Evolutionary conservation across 441 rosid genomes (phyloP).

Genomic region (Bocquillonia castaneifolia): DNA sequence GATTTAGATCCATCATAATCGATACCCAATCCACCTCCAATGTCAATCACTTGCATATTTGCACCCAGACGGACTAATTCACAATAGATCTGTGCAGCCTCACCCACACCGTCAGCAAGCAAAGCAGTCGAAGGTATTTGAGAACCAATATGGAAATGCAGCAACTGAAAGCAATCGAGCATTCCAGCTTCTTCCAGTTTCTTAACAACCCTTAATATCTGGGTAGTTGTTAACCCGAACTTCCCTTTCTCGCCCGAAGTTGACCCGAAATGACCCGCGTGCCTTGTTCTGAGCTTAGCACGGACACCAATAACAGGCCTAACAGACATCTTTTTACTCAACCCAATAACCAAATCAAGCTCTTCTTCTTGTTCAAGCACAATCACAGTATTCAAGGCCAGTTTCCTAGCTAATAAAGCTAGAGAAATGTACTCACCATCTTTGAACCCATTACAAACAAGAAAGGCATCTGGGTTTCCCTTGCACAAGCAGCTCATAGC

Average conservation of each 20-base stretch:
- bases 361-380: constrained; percentile 93
- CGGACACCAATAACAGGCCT: constrained; percentile 78
- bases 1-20: constrained; percentile 94
- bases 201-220: constrained; percentile 69
- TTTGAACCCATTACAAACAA: constrained; percentile 86
- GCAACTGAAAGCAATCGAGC: constrained; percentile 78
- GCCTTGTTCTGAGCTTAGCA: constrained; percentile 87
- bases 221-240: constrained; percentile 72
- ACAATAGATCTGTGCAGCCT: constrained; percentile 87
- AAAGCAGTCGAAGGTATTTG: constrained; percentile 81
- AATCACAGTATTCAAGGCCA: constrained; percentile 66
- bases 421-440: constrained; percentile 75
- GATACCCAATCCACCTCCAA: constrained; percentile 90
- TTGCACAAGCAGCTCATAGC: constrained; percentile 88
- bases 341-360: constrained; percentile 58
- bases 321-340: constrained; percentile 55
- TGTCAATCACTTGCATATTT: constrained; percentile 66
- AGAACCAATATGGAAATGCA: constrained; percentile 95
- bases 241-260: constrained; percentile 96
- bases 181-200: constrained; percentile 60
- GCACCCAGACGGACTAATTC: constrained; percentile 88
- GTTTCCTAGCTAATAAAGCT: constrained; percentile 71
- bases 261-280: constrained; percentile 90
- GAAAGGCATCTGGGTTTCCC: constrained; percentile 61
- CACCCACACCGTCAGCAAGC: constrained; percentile 71